Base-by-base conservation (phyloP, 2,329 filamentous ascomycete genomes). In the Fusarium napiforme region DNA sequence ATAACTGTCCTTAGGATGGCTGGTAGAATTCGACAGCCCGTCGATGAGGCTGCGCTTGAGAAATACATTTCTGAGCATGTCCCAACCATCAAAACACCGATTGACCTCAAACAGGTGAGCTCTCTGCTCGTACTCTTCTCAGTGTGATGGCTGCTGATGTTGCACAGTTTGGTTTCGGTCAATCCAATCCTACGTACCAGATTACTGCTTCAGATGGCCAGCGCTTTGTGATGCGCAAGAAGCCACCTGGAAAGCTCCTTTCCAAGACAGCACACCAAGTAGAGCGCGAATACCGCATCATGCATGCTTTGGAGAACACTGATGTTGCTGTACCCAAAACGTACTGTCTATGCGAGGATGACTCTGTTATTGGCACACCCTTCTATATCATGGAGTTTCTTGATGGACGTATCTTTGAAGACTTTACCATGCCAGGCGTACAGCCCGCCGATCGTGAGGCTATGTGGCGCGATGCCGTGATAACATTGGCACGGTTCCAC, bases 311-410 rank as follows among this genome's bases (percentile, higher is more conserved):
- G 37, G 90, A 91, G 62, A 72, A 85, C 60, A 97, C 94, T 26
- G 91, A 93, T 80, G 95, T 98, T 14, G 93, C 95, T 0, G 94
- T 97, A 0, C 96, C 96, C 9, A 92, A 89, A 81, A 90, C 94
- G 16, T 92, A 94, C 81, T 93, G 92, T 78, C 88, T 98, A 23
- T 99, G 96, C 84, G 93, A 97, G 82, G 95, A 98, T 83, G 85
- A 87, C 45, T 84, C 83, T 64, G 87, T 98, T 42, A 87, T 98
- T 72, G 96, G 95, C 63, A 98, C 95, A 12, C 90, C 95, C 10
- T 99, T 98, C 83, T 98, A 99, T 84, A 92, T 98, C 79, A 98
- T 99, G 96, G 92, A 94, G 81, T 98, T 96, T 81, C 87, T 98
- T 69, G 93, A 97, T 79, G 96, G 96, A 26, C 92, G 96, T 78